Conservation (phyloP, 2,329 filamentous ascomycete species). For the Verticillium longisporum region DNA sequence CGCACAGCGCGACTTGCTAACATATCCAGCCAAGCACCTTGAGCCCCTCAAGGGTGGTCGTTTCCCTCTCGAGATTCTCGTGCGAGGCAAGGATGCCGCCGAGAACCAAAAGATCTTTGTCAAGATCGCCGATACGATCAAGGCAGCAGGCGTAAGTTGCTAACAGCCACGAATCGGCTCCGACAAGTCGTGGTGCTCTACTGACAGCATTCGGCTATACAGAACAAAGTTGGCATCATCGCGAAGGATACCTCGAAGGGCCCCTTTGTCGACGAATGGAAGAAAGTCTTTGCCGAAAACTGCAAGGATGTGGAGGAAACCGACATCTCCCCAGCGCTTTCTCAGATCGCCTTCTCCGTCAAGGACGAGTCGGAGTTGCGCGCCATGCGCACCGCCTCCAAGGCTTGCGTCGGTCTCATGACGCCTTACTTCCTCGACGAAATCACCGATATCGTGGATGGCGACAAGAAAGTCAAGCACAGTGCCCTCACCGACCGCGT, state of each 20-base stretch:
- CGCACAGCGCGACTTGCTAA: not conserved
- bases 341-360: slow-evolving; percentile 75
- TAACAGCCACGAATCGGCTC: not conserved
- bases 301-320: slow-evolving; percentile 84
- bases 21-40: slow-evolving; percentile 75
- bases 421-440: slow-evolving; percentile 96
- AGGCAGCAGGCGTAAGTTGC: slow-evolving; percentile 70
- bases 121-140: slow-evolving; percentile 79
- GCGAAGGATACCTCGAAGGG: slow-evolving; percentile 79
- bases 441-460: slow-evolving; percentile 92
- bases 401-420: slow-evolving; percentile 91
- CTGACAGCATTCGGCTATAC: slow-evolving; percentile 4
- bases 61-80: slow-evolving; percentile 83
- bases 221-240: slow-evolving; percentile 87
- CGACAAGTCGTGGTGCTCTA: not conserved
- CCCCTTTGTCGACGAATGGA: slow-evolving; percentile 95
- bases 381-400: slow-evolving; percentile 87
- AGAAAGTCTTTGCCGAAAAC: slow-evolving; percentile 68
- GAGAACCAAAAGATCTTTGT: slow-evolving; percentile 88
- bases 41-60: slow-evolving; percentile 89
- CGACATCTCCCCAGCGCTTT: slow-evolving; percentile 77
- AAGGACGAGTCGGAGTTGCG: slow-evolving; percentile 95
- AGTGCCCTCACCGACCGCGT: slow-evolving; percentile 80
- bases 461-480: slow-evolving; percentile 96
- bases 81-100: slow-evolving; percentile 84